Percentiles rank a stretch among this genome's conserved stretches.
Evolutionary conservation across 129 eudicot species (phyloP).

Genomic region (Helichrysum umbraculigerum): DNA sequence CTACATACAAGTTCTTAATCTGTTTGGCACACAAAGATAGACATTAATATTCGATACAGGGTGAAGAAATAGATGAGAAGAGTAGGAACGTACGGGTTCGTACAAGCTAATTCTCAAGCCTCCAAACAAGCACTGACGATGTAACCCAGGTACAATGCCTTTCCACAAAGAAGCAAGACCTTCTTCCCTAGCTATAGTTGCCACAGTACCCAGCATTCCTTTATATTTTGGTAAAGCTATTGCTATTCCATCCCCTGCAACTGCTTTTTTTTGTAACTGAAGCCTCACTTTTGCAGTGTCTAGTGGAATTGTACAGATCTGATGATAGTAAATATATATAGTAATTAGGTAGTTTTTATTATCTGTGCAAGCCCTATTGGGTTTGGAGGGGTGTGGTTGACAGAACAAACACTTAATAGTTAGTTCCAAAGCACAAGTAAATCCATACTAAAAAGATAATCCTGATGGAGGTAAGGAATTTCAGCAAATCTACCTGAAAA

Average conservation of each 20-base stretch:
- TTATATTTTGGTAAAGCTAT: conserved; percentile 60
- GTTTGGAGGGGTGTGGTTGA: background rate
- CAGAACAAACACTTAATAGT: background rate
- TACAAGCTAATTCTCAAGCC: conserved; percentile 86
- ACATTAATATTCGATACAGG: background rate
- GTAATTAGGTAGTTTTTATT: background rate
- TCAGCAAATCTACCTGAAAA: background rate
- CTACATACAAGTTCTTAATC: conserved; percentile 75
- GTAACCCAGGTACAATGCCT: conserved; percentile 91
- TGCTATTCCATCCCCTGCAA: conserved; percentile 60
- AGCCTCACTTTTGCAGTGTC: conserved; percentile 94
- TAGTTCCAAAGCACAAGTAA: background rate
- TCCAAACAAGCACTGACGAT: conserved; percentile 84
- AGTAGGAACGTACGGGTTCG: conserved; percentile 59
- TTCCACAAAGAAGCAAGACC: conserved; percentile 82
- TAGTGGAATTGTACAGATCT: conserved; percentile 77
- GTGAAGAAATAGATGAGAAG: background rate
- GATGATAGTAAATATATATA: background rate
- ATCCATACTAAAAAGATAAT: background rate
- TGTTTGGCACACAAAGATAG: conserved; percentile 29
- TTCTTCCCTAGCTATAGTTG: conserved; percentile 89
- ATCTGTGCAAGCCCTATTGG: background rate
- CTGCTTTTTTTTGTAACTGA: conserved; percentile 76
- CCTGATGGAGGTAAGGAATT: background rate
- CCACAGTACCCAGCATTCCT: conserved; percentile 88